Base-by-base conservation (phyloP, 768 basidiomycete genomes). In the Suillus bovinus region DNA sequence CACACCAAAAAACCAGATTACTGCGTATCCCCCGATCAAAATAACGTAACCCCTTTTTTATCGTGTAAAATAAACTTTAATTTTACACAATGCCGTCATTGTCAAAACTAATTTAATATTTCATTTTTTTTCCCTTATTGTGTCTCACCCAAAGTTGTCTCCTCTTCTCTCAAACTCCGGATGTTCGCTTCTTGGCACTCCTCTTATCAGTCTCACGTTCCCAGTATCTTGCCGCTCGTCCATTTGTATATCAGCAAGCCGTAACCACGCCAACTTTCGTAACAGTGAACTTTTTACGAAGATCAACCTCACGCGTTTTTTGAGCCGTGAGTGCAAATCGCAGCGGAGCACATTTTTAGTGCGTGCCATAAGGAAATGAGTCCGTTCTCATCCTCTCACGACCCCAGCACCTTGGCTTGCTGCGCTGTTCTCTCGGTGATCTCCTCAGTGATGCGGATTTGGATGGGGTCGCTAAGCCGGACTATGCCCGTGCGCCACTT, bases 1-100 rank as follows among this genome's bases (percentile, higher is more conserved):
- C 27, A 41, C 27, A 56, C 38, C 38, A 17, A 56, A 56, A 52
- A 50, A 49, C 47, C 10, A 33, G 50, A 52, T 52, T 52, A 33
- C 50, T 52, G 50, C 50, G 50, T 52, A 52, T 50, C 50, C 31
- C 50, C 50, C 50, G 50, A 52, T 52, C 50, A 52, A 29, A 47
- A 50, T 52, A 31, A 52, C 50, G 50, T 52, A 52, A 29, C 50
- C 50, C 50, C 31, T 52, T 52, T 52, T 52, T 52, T 31, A 52
- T 52, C 20, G n/a, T 52, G 20, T n/a, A 31, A 31, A 31, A 31
- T 52, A 20, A 49, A 50, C 46, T 47, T 27, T 49, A 49, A 27
- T 49, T 49, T 50, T 10, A n/a, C 50, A 52, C 50, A 49, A 49
- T 50, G 49, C 27, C 49, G 49, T 50, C 49, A 50, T 47, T 11